These are phyloP conservation scores for Harrya chromipes DNA, from an alignment of 768 basidiomycete genomes.

Conservation along the genomic window DNA sequence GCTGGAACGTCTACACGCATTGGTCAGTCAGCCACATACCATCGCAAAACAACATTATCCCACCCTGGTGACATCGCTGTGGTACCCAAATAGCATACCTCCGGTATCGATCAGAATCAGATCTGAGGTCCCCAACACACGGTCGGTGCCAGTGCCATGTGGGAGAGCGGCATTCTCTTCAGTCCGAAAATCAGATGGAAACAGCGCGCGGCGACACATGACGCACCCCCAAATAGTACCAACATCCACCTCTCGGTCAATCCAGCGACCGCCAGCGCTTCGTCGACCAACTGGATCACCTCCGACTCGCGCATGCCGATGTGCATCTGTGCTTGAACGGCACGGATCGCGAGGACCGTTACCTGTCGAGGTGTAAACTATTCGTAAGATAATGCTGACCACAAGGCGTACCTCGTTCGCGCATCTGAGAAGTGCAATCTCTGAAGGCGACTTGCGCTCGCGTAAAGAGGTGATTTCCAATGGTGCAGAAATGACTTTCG, in stretches of 20 bases:
- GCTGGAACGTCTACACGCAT: constrained; percentile 55
- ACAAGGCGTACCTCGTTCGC: constrained; percentile 63
- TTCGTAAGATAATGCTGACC: not conserved
- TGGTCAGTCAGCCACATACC: not conserved
- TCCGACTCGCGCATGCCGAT: constrained; percentile 78
- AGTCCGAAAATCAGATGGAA: constrained; percentile 2
- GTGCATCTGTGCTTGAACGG: constrained; percentile 55
- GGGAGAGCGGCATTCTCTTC: constrained; percentile 84
- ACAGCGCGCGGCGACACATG: not conserved
- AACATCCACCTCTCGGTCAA: constrained; percentile 56
- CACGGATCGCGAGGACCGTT: constrained; percentile 73
- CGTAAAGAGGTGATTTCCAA: constrained; percentile 55
- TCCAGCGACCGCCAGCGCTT: constrained; percentile 56
- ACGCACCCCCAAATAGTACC: constrained; percentile 76
- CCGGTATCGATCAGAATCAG: constrained; percentile 75
- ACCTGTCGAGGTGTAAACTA: constrained; percentile 43
- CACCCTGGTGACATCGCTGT: constrained; percentile 78
- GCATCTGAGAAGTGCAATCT: constrained; percentile 70
- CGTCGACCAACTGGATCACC: constrained; percentile 54
- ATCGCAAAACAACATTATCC: constrained; percentile 15
- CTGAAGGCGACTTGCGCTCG: constrained; percentile 70
- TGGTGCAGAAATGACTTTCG: constrained; percentile 48
- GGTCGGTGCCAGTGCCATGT: constrained; percentile 77
- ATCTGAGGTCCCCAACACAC: constrained; percentile 51
- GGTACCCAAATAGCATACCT: constrained; percentile 69